A percentile compares a stretch with the other conserved stretches of the same genome.
Conservation (phyloP, 2,329 filamentous ascomycete species). For the Fusarium solani-melongenae region DNA sequence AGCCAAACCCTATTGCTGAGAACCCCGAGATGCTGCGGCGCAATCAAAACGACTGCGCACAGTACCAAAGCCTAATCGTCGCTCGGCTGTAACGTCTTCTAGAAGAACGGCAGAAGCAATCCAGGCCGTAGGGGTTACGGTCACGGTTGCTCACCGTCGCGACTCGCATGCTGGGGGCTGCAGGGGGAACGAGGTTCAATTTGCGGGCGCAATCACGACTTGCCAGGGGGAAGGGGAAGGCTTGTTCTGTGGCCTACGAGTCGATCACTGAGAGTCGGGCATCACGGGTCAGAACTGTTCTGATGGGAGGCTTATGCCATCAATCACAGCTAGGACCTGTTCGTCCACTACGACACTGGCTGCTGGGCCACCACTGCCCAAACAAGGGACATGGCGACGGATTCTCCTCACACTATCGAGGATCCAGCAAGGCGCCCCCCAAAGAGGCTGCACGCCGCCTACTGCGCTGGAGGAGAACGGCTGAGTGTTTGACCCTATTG, state of each 20-base stretch:
- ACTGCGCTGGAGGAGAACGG: not conserved
- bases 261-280: constrained; percentile 15
- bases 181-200: constrained; percentile 35
- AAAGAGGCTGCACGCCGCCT: constrained; percentile 19
- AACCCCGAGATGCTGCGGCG: not conserved
- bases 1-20: constrained; percentile 30
- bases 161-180: constrained; percentile 9
- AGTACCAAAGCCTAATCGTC: constrained; percentile 8
- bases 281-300: not conserved
- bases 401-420: constrained; percentile 23
- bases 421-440: constrained; percentile 22
- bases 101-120: constrained; percentile 48
- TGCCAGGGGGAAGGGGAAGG: constrained; percentile 13
- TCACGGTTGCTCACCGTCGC: not conserved
- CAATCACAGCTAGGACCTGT: constrained; percentile 20
- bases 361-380: constrained; percentile 7
- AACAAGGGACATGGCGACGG: constrained; percentile 2
- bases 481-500: not conserved
- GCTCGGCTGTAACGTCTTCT: constrained; percentile 41
- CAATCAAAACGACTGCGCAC: constrained; percentile 14
- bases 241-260: constrained; percentile 19
- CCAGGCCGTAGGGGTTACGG: constrained; percentile 1
- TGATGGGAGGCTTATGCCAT: constrained; percentile 7
- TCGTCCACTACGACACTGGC: constrained; percentile 6
- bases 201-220: constrained; percentile 34